A percentile compares a stretch with the other conserved stretches of the same genome.
Conservation (phyloP, 106 monocot genomes). For the Apostasia ramifera region DNA sequence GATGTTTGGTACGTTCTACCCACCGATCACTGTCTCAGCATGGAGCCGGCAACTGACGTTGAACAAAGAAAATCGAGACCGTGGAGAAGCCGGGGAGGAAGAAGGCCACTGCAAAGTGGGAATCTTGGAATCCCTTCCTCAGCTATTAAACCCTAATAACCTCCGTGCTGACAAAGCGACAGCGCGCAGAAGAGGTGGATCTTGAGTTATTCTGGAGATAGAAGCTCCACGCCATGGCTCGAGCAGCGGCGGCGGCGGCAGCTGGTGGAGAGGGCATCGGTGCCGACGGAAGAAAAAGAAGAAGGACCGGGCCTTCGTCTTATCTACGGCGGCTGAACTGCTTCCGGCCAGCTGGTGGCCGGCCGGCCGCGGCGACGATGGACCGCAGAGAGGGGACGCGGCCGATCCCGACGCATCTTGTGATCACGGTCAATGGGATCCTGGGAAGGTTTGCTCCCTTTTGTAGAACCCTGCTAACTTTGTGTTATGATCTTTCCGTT, state of each 20-base stretch:
- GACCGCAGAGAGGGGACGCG: conserved; percentile 6
- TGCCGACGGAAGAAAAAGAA: not conserved
- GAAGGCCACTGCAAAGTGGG: not conserved
- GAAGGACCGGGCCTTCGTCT: not conserved
- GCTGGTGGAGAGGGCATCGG: not conserved
- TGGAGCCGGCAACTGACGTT: too few relatives aligned
- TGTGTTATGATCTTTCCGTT: too few relatives aligned
- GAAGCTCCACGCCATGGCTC: conserved; percentile 2
- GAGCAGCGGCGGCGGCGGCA: not conserved
- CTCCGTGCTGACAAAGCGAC: not conserved
- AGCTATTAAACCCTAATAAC: not conserved
- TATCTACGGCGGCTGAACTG: not conserved
- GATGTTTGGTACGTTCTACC: too few relatives aligned
- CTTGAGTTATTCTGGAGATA: not conserved
- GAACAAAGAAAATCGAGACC: too few relatives aligned
- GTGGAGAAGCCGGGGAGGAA: not conserved
- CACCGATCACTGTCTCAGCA: too few relatives aligned
- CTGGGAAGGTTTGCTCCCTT: conserved; percentile 44
- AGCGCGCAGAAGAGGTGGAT: not conserved
- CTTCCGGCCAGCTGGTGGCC: conserved; percentile 3
- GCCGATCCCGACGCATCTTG: conserved; percentile 61
- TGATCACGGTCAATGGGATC: conserved; percentile 81
- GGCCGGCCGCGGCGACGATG: conserved; percentile 4
- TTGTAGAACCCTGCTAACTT: too few relatives aligned
- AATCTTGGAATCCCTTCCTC: not conserved